Evolutionary conservation across 768 basidiomycete genomes (phyloP), one percentile per base, ranked within the genome.

Genomic region (Steccherinum ochraceum): DNA sequence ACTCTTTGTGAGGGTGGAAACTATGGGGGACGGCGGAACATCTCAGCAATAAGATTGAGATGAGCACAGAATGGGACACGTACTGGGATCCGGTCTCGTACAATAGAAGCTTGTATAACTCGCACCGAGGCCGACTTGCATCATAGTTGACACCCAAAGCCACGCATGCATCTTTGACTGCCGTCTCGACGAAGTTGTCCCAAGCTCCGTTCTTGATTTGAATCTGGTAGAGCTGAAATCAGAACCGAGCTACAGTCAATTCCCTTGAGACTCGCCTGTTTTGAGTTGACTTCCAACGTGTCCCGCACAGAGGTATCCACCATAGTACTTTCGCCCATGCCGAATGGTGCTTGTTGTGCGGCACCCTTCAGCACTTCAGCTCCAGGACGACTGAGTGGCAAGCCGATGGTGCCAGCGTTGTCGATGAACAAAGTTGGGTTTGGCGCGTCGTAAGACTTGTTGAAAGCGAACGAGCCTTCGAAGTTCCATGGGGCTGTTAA

Each of bases 41-140:
- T 35, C 7, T 35, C 16, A 16, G 7, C 30, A 16, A 7, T 16
- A 16, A 35, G 7, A 35, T 78, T 76, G 58, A 72, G 70, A 55
- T 77, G 75, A 5, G 67, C 10, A 24, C 45, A 24, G 39, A 16
- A 43, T 42, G 7, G 3, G 41, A 18, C 19, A 67, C 75, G 54
- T 48, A 80, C 77, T 76, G 74, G 4, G 76, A 77, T 23, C 76
- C 75, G 0, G 62, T 62, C 55, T 78, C 72, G 48, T 77, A 77
- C 13, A 79, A 56, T 3, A 78, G 61, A 1, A 79, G 65, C 56
- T 79, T 79, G 53, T 77, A 70, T 5, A 76, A 54, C 50, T 77
- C 72, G 55, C 65, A 68, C 5, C 58, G 61, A 10, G 74, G 71
- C 2, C 58, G 49, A 19, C 60, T 56, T 0, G 57, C 55, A 1